A percentile compares a stretch with the other conserved stretches of the same genome.
phyloP scores from a whole-genome alignment of 345 rosid species.

The Euphorbia lathyris region DNA sequence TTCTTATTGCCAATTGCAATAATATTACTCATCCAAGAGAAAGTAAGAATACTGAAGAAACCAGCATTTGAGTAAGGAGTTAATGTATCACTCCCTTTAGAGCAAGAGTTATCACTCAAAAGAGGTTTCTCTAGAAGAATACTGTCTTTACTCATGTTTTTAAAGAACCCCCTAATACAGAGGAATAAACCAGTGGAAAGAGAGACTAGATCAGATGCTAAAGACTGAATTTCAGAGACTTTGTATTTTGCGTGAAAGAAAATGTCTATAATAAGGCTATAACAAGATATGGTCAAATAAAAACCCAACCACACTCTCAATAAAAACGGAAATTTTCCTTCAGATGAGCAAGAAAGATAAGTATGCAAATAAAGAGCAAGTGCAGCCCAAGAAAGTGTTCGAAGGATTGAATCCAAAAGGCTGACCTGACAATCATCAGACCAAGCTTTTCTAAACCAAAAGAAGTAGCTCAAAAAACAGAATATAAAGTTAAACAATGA shows the following conservation, averaged over 20 bases:
- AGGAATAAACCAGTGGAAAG: slow-evolving; percentile 46
- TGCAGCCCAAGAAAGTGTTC: slow-evolving; percentile 61
- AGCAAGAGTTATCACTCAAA: slow-evolving; percentile 21
- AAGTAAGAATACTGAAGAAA: slow-evolving; percentile 25
- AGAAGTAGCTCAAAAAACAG: slow-evolving; percentile 53
- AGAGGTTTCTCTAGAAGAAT: slow-evolving; percentile 40
- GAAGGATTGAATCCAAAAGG: slow-evolving; percentile 51
- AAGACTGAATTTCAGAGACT: slow-evolving; percentile 22
- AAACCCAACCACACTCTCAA: slow-evolving; percentile 71
- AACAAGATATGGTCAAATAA: slow-evolving; percentile 52
- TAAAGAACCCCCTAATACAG: slow-evolving; percentile 45
- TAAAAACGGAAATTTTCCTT: slow-evolving; percentile 36
- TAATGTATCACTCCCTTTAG: slow-evolving; percentile 20
- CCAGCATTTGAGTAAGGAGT: slow-evolving; percentile 32
- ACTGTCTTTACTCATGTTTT: slow-evolving; percentile 24
- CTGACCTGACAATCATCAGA: slow-evolving; percentile 40
- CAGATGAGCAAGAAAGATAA: slow-evolving; percentile 25
- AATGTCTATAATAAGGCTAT: slow-evolving; percentile 48
- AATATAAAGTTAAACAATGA: slow-evolving; percentile 47
- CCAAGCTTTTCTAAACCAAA: slow-evolving; percentile 58
- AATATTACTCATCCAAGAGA: slow-evolving; percentile 21
- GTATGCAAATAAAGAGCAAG: slow-evolving; percentile 35
- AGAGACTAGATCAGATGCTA: slow-evolving; percentile 48
- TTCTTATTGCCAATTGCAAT: slow-evolving; percentile 26
- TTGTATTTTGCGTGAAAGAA: slow-evolving; percentile 30